Percentiles rank a stretch among this genome's conserved stretches.
Conservation (phyloP, 2,329 filamentous ascomycete species). For the Cadophora malorum region DNA sequence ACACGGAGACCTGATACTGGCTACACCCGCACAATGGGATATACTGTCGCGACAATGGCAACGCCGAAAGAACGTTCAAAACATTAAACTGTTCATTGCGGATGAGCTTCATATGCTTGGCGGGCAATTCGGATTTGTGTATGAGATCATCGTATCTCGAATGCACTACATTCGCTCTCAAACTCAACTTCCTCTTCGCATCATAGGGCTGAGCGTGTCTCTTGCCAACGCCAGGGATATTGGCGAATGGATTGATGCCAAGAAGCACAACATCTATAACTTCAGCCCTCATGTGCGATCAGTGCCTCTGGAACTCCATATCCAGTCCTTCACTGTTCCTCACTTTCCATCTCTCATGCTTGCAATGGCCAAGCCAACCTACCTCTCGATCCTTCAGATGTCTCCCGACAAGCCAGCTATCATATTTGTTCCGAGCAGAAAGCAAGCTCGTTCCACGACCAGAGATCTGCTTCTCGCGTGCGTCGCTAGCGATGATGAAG, state of each 20-base stretch:
- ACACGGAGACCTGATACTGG: conserved; percentile 85
- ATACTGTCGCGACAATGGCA: conserved; percentile 96
- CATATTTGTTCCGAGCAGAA: conserved; percentile 90
- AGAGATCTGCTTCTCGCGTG: conserved; percentile 88
- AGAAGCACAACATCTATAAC: conserved; percentile 98
- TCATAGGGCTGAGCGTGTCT: conserved; percentile 89
- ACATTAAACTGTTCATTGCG: conserved; percentile 88
- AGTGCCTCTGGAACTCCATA: conserved; percentile 88
- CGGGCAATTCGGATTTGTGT: conserved; percentile 84
- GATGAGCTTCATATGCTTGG: conserved; percentile 96
- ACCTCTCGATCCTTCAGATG: conserved; percentile 85
- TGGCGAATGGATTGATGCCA: conserved; percentile 97
- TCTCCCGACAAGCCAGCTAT: conserved; percentile 89
- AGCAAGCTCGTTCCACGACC: conserved; percentile 88
- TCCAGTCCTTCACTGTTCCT: conserved; percentile 94
- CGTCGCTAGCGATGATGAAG: conserved; percentile 87
- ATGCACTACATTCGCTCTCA: conserved; percentile 97
- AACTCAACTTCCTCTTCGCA: conserved; percentile 82
- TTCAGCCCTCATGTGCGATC: conserved; percentile 93
- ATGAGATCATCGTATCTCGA: conserved; percentile 95
- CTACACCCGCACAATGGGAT: conserved; percentile 95
- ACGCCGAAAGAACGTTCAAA: conserved; percentile 92
- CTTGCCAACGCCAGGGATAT: conserved; percentile 92
- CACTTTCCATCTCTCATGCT: conserved; percentile 99
- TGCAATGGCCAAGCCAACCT: conserved; percentile 95